These are phyloP conservation scores for Candida chauliodis DNA, from an alignment of 805 yeast species.

Conservation along the genomic window DNA sequence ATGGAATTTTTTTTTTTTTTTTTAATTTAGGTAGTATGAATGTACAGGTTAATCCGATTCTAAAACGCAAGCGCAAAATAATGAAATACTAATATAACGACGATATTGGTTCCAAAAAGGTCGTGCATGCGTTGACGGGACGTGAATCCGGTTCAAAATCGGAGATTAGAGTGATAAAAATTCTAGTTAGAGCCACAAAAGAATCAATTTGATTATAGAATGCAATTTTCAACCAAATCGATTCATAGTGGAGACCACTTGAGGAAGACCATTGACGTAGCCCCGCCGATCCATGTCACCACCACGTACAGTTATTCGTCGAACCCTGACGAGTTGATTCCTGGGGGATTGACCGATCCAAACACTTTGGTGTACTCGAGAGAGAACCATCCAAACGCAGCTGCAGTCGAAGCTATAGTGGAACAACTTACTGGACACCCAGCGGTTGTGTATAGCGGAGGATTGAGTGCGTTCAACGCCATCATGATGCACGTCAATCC, in stretches of 20 bases:
- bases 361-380: conserved; percentile 54
- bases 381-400: conserved; percentile 67
- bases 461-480: conserved; percentile 78
- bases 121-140: no score
- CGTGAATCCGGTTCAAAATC: no score
- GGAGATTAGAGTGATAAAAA: no score
- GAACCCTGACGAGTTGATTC: conserved; percentile 53
- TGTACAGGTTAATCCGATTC: no score
- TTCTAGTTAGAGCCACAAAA: no score
- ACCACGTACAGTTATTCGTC: conserved; percentile 71
- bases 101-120: no score
- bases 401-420: conserved; percentile 64
- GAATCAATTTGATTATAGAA: no score
- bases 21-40: neutral
- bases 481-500: conserved; percentile 70
- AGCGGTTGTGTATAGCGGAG: conserved; percentile 71
- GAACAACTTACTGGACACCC: conserved; percentile 58
- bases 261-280: conserved; percentile 60
- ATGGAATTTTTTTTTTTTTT: conserved; percentile 4
- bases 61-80: no score
- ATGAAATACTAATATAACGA: no score
- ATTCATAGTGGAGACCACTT: conserved; percentile 72
- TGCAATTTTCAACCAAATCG: conserved; percentile 52
- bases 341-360: conserved; percentile 28
- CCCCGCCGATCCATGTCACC: conserved; percentile 77